Evolutionary conservation across 192 early-diverging fungal species (phyloP), one percentile per base, ranked within the genome.

Genomic region (Entomortierella beljakovae): DNA sequence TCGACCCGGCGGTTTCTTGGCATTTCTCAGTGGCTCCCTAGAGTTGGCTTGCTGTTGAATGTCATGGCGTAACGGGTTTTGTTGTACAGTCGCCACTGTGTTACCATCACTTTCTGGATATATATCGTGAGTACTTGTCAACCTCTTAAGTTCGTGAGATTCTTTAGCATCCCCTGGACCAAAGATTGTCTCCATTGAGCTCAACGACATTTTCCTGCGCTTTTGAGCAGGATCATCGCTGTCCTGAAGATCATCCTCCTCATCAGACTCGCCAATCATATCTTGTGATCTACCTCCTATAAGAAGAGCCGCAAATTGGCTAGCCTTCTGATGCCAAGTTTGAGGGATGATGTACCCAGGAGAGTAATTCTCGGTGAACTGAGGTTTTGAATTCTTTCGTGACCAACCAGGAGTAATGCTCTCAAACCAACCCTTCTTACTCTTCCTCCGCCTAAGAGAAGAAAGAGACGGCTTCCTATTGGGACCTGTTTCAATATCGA

Each of bases 301-400:
- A 35, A 77, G 43, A 2, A 77, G 65, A 6, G 66, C 65, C 2
- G 74, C 68, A 42, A 77, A 58, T 18, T 53, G 60, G 23, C 74
- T 77, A 6, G 74, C 74, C 55, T 69, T 77, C 32, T 77, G 74
- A 2, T 77, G 66, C 74, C 74, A 77, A 13, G 74, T 77, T 38
- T 77, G 74, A 1, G 74, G 74, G 25, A 77, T 77, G 34, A 77
- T 77, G 34, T 77, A 77, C 0, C 66, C 74, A 34, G 66, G 65
- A 18, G 74, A 77, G 26, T 60, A 74, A 37, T 65, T 58, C 9
- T 73, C 70, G 4, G 52, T 4, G 1, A 16, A 42, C 11, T 38
- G 42, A 48, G 53, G 70, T 11, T 32, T 28, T n/a, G 35, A 18
- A 40, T 46, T 9, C 35, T 65, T 73, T 26, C 53, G 62, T 16